Evolutionary conservation across 148 eudicot genomes (phyloP).

Genomic region (Rhododendron kiyosumense): DNA sequence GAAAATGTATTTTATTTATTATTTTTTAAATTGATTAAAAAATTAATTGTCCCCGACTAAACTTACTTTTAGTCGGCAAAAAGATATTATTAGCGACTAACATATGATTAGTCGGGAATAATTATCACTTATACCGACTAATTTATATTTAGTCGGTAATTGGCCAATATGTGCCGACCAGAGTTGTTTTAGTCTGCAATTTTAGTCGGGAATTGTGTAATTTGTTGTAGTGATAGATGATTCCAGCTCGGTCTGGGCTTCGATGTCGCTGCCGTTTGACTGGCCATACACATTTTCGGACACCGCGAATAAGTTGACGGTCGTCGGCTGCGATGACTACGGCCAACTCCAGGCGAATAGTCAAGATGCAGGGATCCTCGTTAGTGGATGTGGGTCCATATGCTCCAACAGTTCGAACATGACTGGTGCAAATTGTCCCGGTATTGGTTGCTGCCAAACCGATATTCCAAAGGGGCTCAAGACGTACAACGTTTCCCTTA

Average conservation of each 20-base stretch:
- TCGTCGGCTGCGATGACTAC: conserved; percentile 37
- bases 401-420: conserved; percentile 14
- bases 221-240: no score
- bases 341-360: background rate
- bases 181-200: no score
- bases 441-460: conserved; percentile 35
- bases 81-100: no score
- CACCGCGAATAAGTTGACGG: conserved; percentile 28
- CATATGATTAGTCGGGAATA: no score
- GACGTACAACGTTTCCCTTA: fast-evolving
- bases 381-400: conserved; percentile 14
- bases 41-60: no score
- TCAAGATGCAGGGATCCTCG: background rate
- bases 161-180: no score
- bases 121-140: no score
- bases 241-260: background rate
- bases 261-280: background rate
- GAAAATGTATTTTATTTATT: no score
- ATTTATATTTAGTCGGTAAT: no score
- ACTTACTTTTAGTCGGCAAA: no score
- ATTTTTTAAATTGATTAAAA: no score
- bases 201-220: no score
- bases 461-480: background rate
- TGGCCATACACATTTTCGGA: conserved; percentile 19
- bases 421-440: conserved; percentile 17